Evolutionary conservation across 805 yeast genomes (phyloP).

Genomic region (Zygosaccharomyces gambellarensis): DNA sequence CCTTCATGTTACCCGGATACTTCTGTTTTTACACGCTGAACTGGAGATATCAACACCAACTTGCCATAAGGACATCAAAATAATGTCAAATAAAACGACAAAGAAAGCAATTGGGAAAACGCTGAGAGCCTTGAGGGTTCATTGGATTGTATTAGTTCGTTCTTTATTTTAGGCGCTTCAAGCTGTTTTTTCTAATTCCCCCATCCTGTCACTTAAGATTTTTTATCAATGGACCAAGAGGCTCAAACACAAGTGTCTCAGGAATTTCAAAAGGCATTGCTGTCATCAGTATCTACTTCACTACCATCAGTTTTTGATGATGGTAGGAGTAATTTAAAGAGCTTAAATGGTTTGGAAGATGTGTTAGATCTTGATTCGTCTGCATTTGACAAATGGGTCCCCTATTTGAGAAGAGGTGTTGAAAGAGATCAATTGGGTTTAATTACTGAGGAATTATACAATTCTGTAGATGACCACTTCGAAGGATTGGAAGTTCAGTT

Average conservation of each 20-base stretch:
- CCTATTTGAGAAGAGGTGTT: slow-evolving; percentile 28
- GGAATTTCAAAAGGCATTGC: slow-evolving; percentile 30
- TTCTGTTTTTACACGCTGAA: neutral
- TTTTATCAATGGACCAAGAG: slow-evolving; percentile 28
- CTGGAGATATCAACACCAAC: neutral
- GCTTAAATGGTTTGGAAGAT: slow-evolving; percentile 13
- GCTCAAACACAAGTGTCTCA: slow-evolving; percentile 22
- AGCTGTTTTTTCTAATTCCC: neutral
- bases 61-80: neutral
- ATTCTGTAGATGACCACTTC: slow-evolving; percentile 34
- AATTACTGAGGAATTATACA: slow-evolving; percentile 28
- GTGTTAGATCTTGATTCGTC: slow-evolving; percentile 27
- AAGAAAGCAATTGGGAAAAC: neutral
- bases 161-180: neutral
- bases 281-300: slow-evolving; percentile 20
- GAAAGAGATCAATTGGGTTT: slow-evolving; percentile 25
- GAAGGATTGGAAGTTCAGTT: slow-evolving; percentile 32
- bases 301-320: slow-evolving; percentile 9
- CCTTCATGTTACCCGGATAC: neutral
- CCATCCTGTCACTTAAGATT: neutral
- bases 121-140: no score
- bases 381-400: slow-evolving; percentile 33
- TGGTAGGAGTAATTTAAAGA: slow-evolving; percentile 5
- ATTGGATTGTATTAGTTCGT: neutral
- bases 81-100: neutral